These are phyloP conservation scores for Eremothecium gossypii DNA, from an alignment of 1,139 yeast genomes.

Conservation along the genomic window DNA sequence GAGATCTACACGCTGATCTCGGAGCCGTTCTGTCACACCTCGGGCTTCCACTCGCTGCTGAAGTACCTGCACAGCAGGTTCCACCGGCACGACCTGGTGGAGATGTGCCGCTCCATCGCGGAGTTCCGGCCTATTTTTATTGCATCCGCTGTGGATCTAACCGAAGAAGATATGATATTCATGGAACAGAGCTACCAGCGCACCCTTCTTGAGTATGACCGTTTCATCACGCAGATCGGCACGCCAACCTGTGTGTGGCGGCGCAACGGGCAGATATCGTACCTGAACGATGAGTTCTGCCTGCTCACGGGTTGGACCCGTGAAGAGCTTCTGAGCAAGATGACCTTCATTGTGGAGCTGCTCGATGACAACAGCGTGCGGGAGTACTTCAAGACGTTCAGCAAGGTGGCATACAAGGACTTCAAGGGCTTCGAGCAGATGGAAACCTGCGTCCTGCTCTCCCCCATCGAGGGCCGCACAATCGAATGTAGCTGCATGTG, in stretches of 20 bases:
- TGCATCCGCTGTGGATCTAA: conserved; percentile 80
- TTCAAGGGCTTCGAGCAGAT: conserved; percentile 78
- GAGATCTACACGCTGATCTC: conserved; percentile 70
- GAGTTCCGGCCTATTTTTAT: conserved; percentile 84
- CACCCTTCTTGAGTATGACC: conserved; percentile 79
- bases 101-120: conserved; percentile 85
- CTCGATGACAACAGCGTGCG: conserved; percentile 82
- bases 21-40: conserved; percentile 78
- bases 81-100: conserved; percentile 57
- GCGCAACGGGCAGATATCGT: conserved; percentile 89
- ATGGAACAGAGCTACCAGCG: conserved; percentile 96
- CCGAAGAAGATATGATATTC: conserved; percentile 84
- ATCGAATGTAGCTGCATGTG: conserved; percentile 76
- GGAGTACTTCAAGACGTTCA: conserved; percentile 78
- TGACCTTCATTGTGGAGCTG: conserved; percentile 76
- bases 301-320: conserved; percentile 83
- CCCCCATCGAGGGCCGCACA: conserved; percentile 30
- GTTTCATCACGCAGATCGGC: conserved; percentile 73
- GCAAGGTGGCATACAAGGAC: conserved; percentile 84
- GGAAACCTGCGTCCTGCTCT: conserved; percentile 41
- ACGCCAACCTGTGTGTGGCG: conserved; percentile 96
- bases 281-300: conserved; percentile 87
- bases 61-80: conserved; percentile 67
- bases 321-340: conserved; percentile 52
- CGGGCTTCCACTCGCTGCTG: conserved; percentile 78